phyloP scores from a whole-genome alignment of 345 rosid genomes.

The Populus davidiana region DNA sequence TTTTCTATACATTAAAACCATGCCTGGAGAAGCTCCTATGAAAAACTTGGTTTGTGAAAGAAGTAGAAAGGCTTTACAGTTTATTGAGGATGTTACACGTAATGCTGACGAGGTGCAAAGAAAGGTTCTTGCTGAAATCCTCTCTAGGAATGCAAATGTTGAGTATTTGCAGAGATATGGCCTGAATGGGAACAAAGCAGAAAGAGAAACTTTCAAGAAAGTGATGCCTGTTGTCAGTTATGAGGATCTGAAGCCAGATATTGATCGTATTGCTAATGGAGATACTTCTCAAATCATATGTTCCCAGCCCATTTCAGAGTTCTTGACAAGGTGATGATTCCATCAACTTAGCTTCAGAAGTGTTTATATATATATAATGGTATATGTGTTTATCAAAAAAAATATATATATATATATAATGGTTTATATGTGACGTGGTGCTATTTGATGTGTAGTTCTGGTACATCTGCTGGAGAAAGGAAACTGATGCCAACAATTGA shows the following conservation, averaged over 20 bases:
- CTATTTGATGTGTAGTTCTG: conserved; percentile 13
- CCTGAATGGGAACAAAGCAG: conserved; percentile 1
- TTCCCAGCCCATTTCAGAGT: conserved; percentile 23
- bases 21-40: conserved; percentile 3
- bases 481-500: conserved; percentile 22
- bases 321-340: conserved; percentile 16
- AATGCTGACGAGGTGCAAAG: conserved; percentile 14
- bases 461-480: conserved; percentile 24
- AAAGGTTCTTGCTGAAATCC: conserved; percentile 17
- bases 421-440: not conserved
- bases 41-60: not conserved
- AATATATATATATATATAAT: no score
- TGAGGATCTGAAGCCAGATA: conserved; percentile 15
- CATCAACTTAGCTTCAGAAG: not conserved
- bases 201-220: conserved; percentile 18
- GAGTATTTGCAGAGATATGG: conserved; percentile 19
- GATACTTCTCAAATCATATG: conserved; percentile 20
- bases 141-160: conserved; percentile 17
- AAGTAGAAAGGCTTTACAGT: conserved; percentile 3
- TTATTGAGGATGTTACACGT: conserved; percentile 17
- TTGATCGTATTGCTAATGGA: conserved; percentile 22
- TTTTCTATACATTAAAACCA: not conserved
- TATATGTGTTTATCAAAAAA: no score
- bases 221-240: conserved; percentile 16
- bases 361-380: no score